Base-by-base conservation (phyloP, 768 basidiomycete species). In the Myochromella boudieri region DNA sequence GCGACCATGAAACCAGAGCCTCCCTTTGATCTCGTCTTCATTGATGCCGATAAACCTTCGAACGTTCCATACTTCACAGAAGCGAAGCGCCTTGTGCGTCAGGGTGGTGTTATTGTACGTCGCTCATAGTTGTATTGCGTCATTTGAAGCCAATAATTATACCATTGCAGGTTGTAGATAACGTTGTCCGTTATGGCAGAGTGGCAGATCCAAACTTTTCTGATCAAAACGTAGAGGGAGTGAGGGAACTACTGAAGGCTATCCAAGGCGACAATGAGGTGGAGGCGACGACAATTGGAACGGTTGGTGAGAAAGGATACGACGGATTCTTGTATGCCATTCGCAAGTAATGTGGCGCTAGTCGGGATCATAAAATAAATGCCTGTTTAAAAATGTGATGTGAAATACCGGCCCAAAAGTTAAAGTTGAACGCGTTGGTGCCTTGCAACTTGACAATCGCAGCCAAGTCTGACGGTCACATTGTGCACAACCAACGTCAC, bases 11-110 rank as follows among this genome's bases (percentile, higher is more conserved):
- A 71, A 6, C 61, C 81, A 6, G 71, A 72, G 8, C 61, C 65
- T 3, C 75, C 73, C 1, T 87, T 84, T 60, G 85, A 87, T 60
- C 62, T 89, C 15, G 71, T 72, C 2, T 89, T 87, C 69, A 84
- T 87, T 51, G 85, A 87, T 62, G 86, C 84, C 6, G 82, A 87
- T 66, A 87, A 87, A 59, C 61, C 66, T 3, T 71, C 68, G 31
- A 82, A 81, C 51, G 44, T 69, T 18, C 67, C 68, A 3, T 86
- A 87, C 57, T 84, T 82, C 64, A 65, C 61, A 1, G 75, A 86
- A 49, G 78, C 77, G 0, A 81, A 86, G 57, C 74, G 84, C 11
- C 68, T 87, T 6, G 70, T 80, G 0, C 69, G 77, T 39, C 71
- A 72, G 32, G 80, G 81, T 10, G 84, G 82, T 11, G 72, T 85